A percentile compares a stretch with the other conserved stretches of the same genome.
Evolutionary conservation across 1,284 basidiomycete species (phyloP).

Genomic region (Hemileia vastatrix): DNA sequence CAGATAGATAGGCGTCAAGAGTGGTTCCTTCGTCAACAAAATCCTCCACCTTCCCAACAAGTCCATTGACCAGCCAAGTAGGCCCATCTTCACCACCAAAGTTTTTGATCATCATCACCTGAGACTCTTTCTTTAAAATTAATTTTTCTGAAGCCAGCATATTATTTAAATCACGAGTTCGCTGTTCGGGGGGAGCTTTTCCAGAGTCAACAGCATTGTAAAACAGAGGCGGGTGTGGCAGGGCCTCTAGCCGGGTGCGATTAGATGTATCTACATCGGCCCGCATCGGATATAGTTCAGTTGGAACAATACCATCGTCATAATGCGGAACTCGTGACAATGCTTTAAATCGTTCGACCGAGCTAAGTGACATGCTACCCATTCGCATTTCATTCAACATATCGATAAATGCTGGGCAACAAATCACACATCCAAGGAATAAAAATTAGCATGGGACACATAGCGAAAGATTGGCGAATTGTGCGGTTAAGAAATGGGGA

Average conservation of each 20-base stretch:
- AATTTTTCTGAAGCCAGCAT: conserved; percentile 48
- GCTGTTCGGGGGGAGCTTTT: conserved; percentile 6
- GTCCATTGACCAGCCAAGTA: conserved; percentile 65
- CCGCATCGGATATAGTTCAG: conserved; percentile 73
- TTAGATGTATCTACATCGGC: conserved; percentile 77
- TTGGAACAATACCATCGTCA: conserved; percentile 64
- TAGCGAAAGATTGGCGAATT: conserved; percentile 27
- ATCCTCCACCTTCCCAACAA: conserved; percentile 60
- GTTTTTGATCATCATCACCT: conserved; percentile 66
- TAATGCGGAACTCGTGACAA: conserved; percentile 56
- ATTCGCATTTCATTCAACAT: conserved; percentile 86
- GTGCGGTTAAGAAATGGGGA: conserved; percentile 27
- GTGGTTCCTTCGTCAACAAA: conserved; percentile 50
- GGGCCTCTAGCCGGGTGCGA: conserved; percentile 52
- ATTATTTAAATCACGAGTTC: conserved; percentile 29
- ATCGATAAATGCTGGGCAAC: conserved; percentile 61
- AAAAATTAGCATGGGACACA: no score
- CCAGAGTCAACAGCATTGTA: conserved; percentile 31
- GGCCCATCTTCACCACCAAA: conserved; percentile 49
- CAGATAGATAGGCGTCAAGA: conserved; percentile 24
- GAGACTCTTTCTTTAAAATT: conserved; percentile 57
- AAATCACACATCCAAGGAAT: no score
- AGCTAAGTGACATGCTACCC: conserved; percentile 56
- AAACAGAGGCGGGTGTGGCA: conserved; percentile 22
- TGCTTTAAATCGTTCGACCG: conserved; percentile 55